These are phyloP conservation scores for Monosporascus sp. DNA, from an alignment of 2,329 filamentous ascomycete genomes.

Conservation along the genomic window DNA sequence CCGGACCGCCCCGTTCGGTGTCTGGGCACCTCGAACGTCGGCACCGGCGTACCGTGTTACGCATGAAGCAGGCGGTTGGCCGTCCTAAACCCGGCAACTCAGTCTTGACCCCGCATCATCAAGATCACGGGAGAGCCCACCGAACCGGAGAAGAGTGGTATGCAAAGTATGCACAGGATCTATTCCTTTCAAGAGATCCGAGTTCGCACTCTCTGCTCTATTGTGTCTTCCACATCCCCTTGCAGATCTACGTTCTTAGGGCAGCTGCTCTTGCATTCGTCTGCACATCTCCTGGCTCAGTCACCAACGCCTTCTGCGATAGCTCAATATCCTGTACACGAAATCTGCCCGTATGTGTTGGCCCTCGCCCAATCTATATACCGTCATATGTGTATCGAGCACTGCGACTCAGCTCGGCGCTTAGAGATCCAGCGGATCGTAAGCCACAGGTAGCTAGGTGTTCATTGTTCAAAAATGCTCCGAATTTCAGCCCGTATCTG, in stretches of 20 bases:
- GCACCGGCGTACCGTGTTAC: no score
- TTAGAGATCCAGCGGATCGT: background rate
- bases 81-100: no score
- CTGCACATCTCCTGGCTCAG: background rate
- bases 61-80: no score
- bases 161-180: background rate
- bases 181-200: background rate
- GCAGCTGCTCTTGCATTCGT: background rate
- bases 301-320: background rate
- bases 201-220: background rate
- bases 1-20: no score
- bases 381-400: background rate
- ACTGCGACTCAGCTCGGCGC: background rate
- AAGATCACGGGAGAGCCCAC: background rate
- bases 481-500: background rate
- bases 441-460: no score
- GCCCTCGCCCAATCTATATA: background rate
- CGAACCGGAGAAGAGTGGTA: background rate
- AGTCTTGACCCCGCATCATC: background rate
- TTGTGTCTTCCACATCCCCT: no score
- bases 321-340: conserved; percentile 1
- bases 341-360: background rate
- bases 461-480: background rate
- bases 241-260: background rate
- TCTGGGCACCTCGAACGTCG: no score